phyloP scores from a whole-genome alignment of 2,329 filamentous ascomycete genomes.

The Emergomyces africanus region DNA sequence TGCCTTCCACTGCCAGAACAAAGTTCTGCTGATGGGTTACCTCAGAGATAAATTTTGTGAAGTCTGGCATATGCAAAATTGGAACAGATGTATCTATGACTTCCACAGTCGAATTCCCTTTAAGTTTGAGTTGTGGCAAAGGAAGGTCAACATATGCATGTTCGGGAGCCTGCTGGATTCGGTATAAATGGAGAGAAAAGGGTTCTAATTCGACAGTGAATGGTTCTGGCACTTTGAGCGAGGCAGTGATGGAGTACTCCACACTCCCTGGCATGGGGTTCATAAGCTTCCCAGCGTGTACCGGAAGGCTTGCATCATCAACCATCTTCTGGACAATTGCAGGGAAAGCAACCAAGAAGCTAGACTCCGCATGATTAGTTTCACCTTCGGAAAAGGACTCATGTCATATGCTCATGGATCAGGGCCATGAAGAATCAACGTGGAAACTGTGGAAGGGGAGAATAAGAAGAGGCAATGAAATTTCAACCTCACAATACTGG shows the following conservation, averaged over 20 bases:
- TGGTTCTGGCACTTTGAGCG: slow-evolving; percentile 10
- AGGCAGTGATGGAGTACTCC: slow-evolving; percentile 13
- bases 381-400: background rate
- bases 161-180: slow-evolving; percentile 21
- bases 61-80: slow-evolving; percentile 29
- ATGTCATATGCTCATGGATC: background rate
- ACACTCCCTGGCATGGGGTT: slow-evolving; percentile 6
- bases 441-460: background rate
- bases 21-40: slow-evolving; percentile 29
- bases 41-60: slow-evolving; percentile 27
- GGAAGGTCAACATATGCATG: slow-evolving; percentile 10
- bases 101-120: slow-evolving; percentile 21
- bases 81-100: slow-evolving; percentile 24
- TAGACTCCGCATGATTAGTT: background rate
- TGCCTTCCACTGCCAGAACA: slow-evolving; percentile 28
- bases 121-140: slow-evolving; percentile 10
- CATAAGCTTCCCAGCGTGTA: slow-evolving; percentile 13
- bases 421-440: background rate
- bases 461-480: background rate
- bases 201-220: slow-evolving; percentile 19
- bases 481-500: slow-evolving; percentile 14
- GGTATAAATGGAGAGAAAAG: slow-evolving; percentile 30
- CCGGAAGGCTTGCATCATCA: slow-evolving; percentile 13
- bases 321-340: slow-evolving; percentile 16
- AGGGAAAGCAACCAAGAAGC: slow-evolving; percentile 15